Percentiles rank a stretch among this genome's conserved stretches.
Evolutionary conservation across 192 early-diverging fungal genomes (phyloP).

Genomic region (Mortierella claussenii): DNA sequence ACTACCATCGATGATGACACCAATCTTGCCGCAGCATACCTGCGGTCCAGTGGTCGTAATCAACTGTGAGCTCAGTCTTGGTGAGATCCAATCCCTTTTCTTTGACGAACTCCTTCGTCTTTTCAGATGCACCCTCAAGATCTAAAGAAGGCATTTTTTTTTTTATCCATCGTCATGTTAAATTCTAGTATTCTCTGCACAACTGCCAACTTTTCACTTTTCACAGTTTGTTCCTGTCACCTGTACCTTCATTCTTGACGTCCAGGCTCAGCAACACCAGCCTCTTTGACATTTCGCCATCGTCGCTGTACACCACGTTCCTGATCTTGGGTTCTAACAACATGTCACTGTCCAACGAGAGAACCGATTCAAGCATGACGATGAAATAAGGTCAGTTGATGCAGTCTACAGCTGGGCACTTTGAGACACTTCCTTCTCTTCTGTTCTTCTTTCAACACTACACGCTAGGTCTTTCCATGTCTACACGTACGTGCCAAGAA

Average conservation of each 20-base stretch:
- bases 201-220: too few species aligned
- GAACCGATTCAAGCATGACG: too few species aligned
- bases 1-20: too few species aligned
- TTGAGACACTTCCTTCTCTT: not conserved
- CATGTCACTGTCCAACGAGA: conserved; percentile 66
- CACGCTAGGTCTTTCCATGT: too few species aligned
- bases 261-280: conserved; percentile 59
- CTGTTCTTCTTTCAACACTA: not conserved
- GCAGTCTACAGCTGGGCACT: not conserved
- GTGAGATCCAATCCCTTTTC: conserved; percentile 62
- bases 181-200: not conserved
- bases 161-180: too few species aligned
- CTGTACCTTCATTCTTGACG: conserved; percentile 49
- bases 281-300: conserved; percentile 60
- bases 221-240: not conserved
- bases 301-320: conserved; percentile 70
- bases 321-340: conserved; percentile 71
- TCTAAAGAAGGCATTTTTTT: too few species aligned
- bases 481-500: conserved; percentile 51
- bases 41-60: conserved; percentile 91
- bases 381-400: not conserved
- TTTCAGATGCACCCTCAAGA: conserved; percentile 60
- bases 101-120: conserved; percentile 60
- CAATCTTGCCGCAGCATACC: too few species aligned
- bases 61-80: conserved; percentile 67